Base-by-base conservation (phyloP, 495 filamentous ascomycete genomes). In the Neurospora tetrasperma region DNA sequence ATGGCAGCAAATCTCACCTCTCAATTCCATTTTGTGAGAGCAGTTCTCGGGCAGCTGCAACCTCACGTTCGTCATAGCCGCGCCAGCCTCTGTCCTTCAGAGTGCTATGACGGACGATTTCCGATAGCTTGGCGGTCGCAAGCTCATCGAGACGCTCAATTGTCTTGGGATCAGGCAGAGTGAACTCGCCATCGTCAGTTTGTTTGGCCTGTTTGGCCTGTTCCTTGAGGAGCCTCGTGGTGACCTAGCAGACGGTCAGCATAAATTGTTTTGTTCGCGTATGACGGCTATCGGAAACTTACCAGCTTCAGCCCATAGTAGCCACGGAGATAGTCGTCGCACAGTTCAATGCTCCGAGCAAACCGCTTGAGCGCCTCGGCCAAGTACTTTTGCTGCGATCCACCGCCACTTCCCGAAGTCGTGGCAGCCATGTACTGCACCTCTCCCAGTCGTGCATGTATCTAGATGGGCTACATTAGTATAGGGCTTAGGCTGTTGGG, bases 261-360 rank as follows among this genome's bases (percentile, higher is more conserved):
- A 66, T 40, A 12, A 35, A 10, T 48, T 11, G 11, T 40, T 23
- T 48, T 11, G 11, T 40, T 23, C n/a, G n/a, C 9, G 11, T 16
- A 38, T 12, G 5, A 68, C 35, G 42, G 16, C n/a, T n/a, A 35
- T 14, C 23, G 42, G 41, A 27, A 43, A 71, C 89, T 73, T 81
- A 96, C 93, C 80, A 96, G 77, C 78, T 91, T 92, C 72, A 99
- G 84, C 31, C 96, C 96, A 80, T 98, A 98, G 77, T 92, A 94
- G 2, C 95, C 96, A 72, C 96, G 89, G 72, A 98, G 80, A 80
- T 98, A 98, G 79, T 92, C 91, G 72, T 96, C 92, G 79, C 94
- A 98, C 40, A 99, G 88, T 83, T 99, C 96, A 73, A 98, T 88
- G 77, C 93, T 96, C 74, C 96, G 87, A 74, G 92, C 91, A 78